Evolutionary conservation across 2,329 filamentous ascomycete genomes (phyloP).

Genomic region (Neofusicoccum umdonicola): DNA sequence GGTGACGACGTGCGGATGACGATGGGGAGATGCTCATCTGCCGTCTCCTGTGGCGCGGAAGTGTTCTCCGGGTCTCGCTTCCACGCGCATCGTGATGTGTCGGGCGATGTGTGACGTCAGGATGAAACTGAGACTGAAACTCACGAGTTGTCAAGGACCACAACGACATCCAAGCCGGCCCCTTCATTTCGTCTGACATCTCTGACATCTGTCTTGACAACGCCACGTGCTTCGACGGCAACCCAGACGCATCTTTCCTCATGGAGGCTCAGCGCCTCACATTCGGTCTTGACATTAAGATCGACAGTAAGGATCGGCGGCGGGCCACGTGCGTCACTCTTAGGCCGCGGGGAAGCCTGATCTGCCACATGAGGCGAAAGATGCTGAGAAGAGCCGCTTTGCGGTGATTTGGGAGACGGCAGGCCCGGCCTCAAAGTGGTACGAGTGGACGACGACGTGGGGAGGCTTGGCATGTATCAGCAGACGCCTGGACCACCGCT

Average conservation of each 20-base stretch:
- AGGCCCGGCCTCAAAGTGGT: not conserved
- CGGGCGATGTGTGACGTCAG: slow-evolving; percentile 11
- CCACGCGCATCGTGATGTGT: slow-evolving; percentile 3
- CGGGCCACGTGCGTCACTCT: slow-evolving; percentile 1
- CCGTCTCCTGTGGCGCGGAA: not conserved
- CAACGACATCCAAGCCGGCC: slow-evolving; percentile 30
- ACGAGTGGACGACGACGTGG: slow-evolving; percentile 3
- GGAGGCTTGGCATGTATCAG: slow-evolving; percentile 3
- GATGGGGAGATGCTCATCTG: not conserved
- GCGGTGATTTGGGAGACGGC: not conserved
- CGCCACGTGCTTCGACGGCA: slow-evolving; percentile 32
- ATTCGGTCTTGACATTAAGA: slow-evolving; percentile 15
- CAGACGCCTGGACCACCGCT: not conserved
- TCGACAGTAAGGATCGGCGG: slow-evolving; percentile 17
- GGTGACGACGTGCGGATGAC: not conserved
- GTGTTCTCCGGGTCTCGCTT: not conserved
- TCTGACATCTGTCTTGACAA: slow-evolving; percentile 24
- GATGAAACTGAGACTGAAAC: slow-evolving; percentile 18
- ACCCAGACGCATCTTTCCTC: slow-evolving; percentile 27
- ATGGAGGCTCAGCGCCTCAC: slow-evolving; percentile 9
- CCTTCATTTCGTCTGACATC: slow-evolving; percentile 23
- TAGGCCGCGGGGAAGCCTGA: slow-evolving; percentile 11
- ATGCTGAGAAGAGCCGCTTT: not conserved
- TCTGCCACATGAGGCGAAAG: not conserved
- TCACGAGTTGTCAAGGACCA: slow-evolving; percentile 40